Evolutionary conservation across 305 asterid species (phyloP).

Genomic region (Fraxinus xanthoxyloides): DNA sequence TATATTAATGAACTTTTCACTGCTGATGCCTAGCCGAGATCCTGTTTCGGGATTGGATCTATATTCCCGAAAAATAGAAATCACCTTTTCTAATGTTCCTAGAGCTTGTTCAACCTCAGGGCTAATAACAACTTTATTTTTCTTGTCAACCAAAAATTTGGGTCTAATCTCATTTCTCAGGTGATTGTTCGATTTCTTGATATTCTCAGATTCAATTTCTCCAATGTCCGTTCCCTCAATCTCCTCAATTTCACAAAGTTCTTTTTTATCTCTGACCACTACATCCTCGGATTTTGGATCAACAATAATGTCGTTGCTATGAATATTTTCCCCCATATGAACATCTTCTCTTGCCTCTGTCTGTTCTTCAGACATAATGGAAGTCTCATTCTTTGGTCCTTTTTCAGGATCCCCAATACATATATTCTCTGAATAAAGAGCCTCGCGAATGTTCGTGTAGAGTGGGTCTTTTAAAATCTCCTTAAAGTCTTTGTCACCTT

Average conservation of each 20-base stretch:
- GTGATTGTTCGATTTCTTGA: constrained; percentile 1
- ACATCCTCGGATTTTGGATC: constrained; percentile 19
- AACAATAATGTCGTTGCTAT: background rate
- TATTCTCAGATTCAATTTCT: constrained; percentile 14
- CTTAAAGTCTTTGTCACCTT: constrained; percentile 51
- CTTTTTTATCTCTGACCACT: constrained; percentile 15
- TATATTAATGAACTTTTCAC: constrained; percentile 8
- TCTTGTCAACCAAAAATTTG: constrained; percentile 3
- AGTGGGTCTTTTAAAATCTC: constrained; percentile 58
- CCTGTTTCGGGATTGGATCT: constrained; percentile 20
- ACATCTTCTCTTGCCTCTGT: constrained; percentile 18
- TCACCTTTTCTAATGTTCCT: constrained; percentile 54
- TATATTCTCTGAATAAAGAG: constrained; percentile 42
- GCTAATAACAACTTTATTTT: constrained; percentile 36
- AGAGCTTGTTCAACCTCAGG: constrained; percentile 66
- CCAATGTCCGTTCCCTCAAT: constrained; percentile 37
- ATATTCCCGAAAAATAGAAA: constrained; percentile 44
- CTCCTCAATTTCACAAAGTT: constrained; percentile 46
- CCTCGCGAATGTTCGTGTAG: constrained; percentile 50
- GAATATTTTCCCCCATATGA: constrained; percentile 12
- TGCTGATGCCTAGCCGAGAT: background rate
- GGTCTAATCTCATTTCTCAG: constrained; percentile 13
- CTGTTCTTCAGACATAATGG: constrained; percentile 29
- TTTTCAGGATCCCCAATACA: constrained; percentile 20
- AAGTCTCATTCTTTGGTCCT: constrained; percentile 17